Conservation (phyloP, 257 asterid genomes). For the Parsonsia alboflavescens region DNA sequence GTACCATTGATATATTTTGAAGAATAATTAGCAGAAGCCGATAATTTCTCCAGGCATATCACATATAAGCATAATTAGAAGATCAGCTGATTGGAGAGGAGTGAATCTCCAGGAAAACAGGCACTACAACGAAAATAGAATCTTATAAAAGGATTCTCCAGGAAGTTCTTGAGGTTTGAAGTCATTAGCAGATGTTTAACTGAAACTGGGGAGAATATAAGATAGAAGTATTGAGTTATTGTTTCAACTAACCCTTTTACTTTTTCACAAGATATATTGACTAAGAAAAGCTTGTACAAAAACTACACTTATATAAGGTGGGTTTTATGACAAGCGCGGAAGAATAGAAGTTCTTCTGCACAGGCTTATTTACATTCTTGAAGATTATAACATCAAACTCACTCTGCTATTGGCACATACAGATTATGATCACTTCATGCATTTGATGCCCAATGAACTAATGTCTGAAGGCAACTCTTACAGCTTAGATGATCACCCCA, state of each 20-base stretch:
- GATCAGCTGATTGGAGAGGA: not conserved
- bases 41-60: not conserved
- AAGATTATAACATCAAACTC: not conserved
- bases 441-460: not conserved
- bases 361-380: constrained; percentile 3
- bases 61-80: not conserved
- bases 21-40: not conserved
- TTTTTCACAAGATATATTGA: not conserved
- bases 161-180: no score
- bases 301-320: not conserved
- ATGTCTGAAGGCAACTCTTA: not conserved
- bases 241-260: not conserved
- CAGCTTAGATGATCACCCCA: not conserved
- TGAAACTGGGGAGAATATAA: not conserved
- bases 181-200: no score
- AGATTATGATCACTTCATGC: not conserved
- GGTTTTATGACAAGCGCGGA: not conserved
- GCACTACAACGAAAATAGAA: no score
- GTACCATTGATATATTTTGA: not conserved
- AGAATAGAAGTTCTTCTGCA: not conserved
- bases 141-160: no score
- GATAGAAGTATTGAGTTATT: not conserved
- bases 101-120: no score
- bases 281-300: not conserved
- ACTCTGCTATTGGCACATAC: not conserved